phyloP scores from a whole-genome alignment of 495 filamentous ascomycete genomes.

The Neurospora hispaniola region DNA sequence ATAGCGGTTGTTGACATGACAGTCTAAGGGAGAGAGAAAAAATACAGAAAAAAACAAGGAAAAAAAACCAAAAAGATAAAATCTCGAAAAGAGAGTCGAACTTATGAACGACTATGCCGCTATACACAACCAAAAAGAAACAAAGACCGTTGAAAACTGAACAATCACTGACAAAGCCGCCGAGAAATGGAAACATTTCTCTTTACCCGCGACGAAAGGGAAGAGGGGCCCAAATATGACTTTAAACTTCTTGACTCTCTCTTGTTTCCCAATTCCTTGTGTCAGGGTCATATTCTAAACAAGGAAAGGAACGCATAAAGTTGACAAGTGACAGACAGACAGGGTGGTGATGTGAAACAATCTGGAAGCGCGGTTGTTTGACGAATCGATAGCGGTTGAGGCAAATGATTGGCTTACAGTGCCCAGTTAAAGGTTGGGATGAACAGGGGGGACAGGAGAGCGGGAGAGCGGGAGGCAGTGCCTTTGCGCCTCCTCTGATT shows the following conservation, averaged over 20 bases:
- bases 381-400: neutral
- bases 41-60: no score
- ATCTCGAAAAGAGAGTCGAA: no score
- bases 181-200: neutral
- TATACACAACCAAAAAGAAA: no score
- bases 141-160: no score
- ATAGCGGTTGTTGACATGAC: neutral
- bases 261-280: no score
- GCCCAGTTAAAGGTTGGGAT: neutral
- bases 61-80: no score
- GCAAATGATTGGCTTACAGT: constrained; percentile 1
- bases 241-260: neutral
- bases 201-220: neutral
- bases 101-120: no score
- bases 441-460: neutral
- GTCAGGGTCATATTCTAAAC: neutral
- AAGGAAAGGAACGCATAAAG: neutral
- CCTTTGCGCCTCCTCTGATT: neutral
- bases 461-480: neutral
- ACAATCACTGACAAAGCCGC: neutral
- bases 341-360: constrained; percentile 3
- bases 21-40: neutral
- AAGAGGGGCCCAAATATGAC: no score
- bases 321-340: neutral
- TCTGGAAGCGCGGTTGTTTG: constrained; percentile 2